phyloP scores from a whole-genome alignment of 768 basidiomycete genomes.

The Pleurotus ostreatus region DNA sequence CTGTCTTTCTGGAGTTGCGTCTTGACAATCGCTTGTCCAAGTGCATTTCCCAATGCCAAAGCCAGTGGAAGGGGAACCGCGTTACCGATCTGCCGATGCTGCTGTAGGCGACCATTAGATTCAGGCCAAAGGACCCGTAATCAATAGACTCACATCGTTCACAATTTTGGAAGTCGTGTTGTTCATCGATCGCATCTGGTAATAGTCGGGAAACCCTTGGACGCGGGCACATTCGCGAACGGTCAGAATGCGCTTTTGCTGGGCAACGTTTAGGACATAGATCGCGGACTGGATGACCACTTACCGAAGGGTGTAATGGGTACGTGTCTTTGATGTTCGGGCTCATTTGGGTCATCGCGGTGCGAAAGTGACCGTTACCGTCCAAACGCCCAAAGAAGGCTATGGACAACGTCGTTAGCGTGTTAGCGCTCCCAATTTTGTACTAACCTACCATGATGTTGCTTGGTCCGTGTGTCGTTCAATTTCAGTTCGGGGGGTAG shows the following conservation, averaged over 20 bases:
- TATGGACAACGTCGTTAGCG: slow-evolving; percentile 16
- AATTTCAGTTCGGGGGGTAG: background rate
- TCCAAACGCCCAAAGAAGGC: slow-evolving; percentile 58
- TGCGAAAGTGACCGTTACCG: slow-evolving; percentile 50
- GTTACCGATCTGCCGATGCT: slow-evolving; percentile 76
- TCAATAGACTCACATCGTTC: slow-evolving; percentile 44
- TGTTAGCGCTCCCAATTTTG: background rate
- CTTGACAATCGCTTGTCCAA: slow-evolving; percentile 40
- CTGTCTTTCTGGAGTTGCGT: slow-evolving; percentile 41
- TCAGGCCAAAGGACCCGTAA: background rate
- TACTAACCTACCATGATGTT: slow-evolving; percentile 21
- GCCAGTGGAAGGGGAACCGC: slow-evolving; percentile 74
- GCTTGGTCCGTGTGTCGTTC: background rate
- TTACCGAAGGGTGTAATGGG: slow-evolving; percentile 39
- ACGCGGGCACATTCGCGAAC: slow-evolving; percentile 68
- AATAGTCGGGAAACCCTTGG: slow-evolving; percentile 76
- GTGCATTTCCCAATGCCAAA: slow-evolving; percentile 51
- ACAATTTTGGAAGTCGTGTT: slow-evolving; percentile 28
- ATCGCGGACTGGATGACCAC: slow-evolving; percentile 4
- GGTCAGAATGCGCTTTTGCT: slow-evolving; percentile 72
- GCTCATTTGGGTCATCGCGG: slow-evolving; percentile 52
- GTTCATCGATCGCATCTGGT: slow-evolving; percentile 53
- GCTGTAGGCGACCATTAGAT: slow-evolving; percentile 33
- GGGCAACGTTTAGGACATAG: background rate
- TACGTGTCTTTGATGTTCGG: slow-evolving; percentile 48